These are phyloP conservation scores for Plectosphaerella sp. DNA, from an alignment of 2,329 filamentous ascomycete genomes.

Conservation along the genomic window DNA sequence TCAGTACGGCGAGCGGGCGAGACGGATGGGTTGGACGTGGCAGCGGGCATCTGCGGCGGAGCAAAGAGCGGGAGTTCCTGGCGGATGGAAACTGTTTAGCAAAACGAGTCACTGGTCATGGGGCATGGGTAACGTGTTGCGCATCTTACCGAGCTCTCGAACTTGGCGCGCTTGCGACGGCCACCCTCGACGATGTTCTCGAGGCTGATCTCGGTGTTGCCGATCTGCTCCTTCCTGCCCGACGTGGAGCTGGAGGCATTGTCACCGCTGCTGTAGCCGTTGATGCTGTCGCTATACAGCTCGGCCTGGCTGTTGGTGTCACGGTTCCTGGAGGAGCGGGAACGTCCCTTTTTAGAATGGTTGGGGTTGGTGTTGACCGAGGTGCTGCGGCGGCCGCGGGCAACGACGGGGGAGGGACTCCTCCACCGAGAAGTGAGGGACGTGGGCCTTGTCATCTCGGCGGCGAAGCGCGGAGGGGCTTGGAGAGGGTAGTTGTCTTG, in stretches of 20 bases:
- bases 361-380: conserved; percentile 56
- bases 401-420: conserved; percentile 70
- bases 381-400: conserved; percentile 69
- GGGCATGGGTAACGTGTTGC: not conserved
- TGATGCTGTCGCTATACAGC: conserved; percentile 57
- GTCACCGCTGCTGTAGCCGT: conserved; percentile 84
- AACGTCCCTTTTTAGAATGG: conserved; percentile 59
- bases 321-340: conserved; percentile 66
- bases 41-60: conserved; percentile 87
- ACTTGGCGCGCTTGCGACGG: conserved; percentile 88
- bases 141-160: conserved; percentile 88
- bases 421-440: conserved; percentile 71
- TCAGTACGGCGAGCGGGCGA: conserved; percentile 82
- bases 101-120: not conserved
- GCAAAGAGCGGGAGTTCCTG: conserved; percentile 95
- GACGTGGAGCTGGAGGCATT: conserved; percentile 72
- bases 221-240: conserved; percentile 80
- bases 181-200: conserved; percentile 98
- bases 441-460: conserved; percentile 61
- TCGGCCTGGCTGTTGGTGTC: conserved; percentile 52
- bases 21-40: conserved; percentile 94
- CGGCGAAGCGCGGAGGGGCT: conserved; percentile 44
- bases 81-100: not conserved
- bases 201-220: conserved; percentile 94
- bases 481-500: conserved; percentile 47